Conservation (phyloP, 2,329 filamentous ascomycete genomes). For the Endocalyx cinctus region DNA sequence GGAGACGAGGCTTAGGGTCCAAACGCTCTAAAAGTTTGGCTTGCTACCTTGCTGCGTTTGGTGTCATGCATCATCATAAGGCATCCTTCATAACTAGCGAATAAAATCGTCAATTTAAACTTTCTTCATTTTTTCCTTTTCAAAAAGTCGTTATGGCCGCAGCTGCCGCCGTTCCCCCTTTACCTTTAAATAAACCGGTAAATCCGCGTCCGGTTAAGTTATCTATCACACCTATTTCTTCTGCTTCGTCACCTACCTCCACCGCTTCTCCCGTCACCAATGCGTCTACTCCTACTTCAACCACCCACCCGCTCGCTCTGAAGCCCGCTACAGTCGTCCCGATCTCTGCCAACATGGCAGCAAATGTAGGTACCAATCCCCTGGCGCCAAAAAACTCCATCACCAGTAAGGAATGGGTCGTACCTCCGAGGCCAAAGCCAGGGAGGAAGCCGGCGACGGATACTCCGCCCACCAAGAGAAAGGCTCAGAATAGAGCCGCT, state of each 20-base stretch:
- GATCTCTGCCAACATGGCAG: constrained; percentile 39
- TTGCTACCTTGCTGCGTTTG: too few relatives aligned
- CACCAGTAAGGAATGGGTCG: constrained; percentile 81
- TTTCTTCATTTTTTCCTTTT: background rate
- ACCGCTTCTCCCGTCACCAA: constrained; percentile 21
- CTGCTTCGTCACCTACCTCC: constrained; percentile 22
- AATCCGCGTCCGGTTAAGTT: constrained; percentile 22
- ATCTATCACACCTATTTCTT: constrained; percentile 23
- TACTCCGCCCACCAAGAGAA: constrained; percentile 86
- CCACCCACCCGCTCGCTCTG: constrained; percentile 21
- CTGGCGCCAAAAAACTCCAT: constrained; percentile 50
- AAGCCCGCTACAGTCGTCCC: constrained; percentile 17
- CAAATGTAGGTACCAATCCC: constrained; percentile 38
- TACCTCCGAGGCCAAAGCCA: constrained; percentile 80
- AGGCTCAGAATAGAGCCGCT: constrained; percentile 89
- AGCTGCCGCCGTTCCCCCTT: constrained; percentile 14
- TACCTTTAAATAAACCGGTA: constrained; percentile 12
- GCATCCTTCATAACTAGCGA: background rate
- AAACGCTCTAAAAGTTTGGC: too few relatives aligned
- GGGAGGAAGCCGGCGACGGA: constrained; percentile 92
- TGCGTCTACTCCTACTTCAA: constrained; percentile 21
- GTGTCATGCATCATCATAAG: constrained; percentile 2
- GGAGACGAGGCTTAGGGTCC: too few relatives aligned
- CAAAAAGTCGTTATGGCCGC: too few relatives aligned
- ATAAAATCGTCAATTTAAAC: background rate